These are phyloP conservation scores for Ascomycota sp. DNA, from an alignment of 2,329 filamentous ascomycete genomes.

Conservation along the genomic window DNA sequence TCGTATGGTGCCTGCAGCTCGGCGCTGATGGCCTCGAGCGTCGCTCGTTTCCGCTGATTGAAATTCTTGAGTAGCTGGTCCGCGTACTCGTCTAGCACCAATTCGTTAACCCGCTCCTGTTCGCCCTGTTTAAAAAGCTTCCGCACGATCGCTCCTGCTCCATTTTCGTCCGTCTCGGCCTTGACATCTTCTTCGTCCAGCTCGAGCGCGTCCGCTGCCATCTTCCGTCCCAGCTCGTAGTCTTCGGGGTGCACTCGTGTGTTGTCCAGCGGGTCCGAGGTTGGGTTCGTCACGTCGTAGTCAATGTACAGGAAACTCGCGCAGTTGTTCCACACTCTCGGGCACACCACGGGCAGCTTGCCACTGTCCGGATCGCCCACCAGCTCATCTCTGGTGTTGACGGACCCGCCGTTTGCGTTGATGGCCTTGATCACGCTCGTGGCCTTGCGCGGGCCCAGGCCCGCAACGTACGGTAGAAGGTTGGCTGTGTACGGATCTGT, in stretches of 20 bases:
- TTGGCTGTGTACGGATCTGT: conserved; percentile 65
- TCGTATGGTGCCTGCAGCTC: conserved; percentile 88
- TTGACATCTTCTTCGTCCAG: conserved; percentile 97
- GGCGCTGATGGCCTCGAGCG: conserved; percentile 84
- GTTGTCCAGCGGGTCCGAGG: conserved; percentile 84
- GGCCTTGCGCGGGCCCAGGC: conserved; percentile 81
- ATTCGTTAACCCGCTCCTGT: conserved; percentile 85
- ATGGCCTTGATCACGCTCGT: conserved; percentile 57
- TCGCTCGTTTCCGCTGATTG: conserved; percentile 85
- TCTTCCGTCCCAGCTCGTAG: conserved; percentile 93
- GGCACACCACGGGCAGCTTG: conserved; percentile 61
- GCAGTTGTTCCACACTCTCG: conserved; percentile 89
- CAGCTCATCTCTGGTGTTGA: conserved; percentile 69
- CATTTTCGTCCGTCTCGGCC: conserved; percentile 77
- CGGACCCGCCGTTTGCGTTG: conserved; percentile 71
- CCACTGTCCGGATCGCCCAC: conserved; percentile 71
- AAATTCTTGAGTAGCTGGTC: conserved; percentile 87
- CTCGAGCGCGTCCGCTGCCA: conserved; percentile 91
- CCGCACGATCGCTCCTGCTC: conserved; percentile 73
- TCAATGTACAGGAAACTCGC: conserved; percentile 86
- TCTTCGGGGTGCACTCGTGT: conserved; percentile 96
- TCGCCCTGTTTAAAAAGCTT: conserved; percentile 90
- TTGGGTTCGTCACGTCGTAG: conserved; percentile 62
- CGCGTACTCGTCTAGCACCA: conserved; percentile 91
- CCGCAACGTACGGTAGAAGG: conserved; percentile 75